Evolutionary conservation across 2,329 filamentous ascomycete species (phyloP).

Genomic region (Grosmannia clavigera): DNA sequence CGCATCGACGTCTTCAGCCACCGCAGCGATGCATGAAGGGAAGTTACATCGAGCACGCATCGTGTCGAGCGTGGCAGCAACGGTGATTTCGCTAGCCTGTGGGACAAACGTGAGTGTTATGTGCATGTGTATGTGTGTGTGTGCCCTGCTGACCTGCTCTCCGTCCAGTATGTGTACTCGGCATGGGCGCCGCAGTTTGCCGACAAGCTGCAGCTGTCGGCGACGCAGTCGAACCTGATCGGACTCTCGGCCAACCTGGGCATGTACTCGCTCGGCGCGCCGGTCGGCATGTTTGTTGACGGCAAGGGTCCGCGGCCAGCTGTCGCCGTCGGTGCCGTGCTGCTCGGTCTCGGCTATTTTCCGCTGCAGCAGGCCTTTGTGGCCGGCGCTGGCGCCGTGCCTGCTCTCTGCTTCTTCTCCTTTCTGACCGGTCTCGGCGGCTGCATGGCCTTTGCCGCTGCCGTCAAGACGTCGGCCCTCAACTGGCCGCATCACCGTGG

Average conservation of each 20-base stretch:
- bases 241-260: slow-evolving; percentile 77
- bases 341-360: slow-evolving; percentile 72
- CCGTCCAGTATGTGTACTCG: slow-evolving; percentile 79
- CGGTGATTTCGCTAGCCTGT: slow-evolving; percentile 73
- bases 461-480: slow-evolving; percentile 75
- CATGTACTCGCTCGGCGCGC: slow-evolving; percentile 87
- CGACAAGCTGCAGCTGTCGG: slow-evolving; percentile 69
- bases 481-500: slow-evolving; percentile 89
- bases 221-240: slow-evolving; percentile 89
- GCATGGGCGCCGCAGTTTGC: slow-evolving; percentile 97
- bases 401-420: slow-evolving; percentile 64
- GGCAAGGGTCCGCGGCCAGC: slow-evolving; percentile 66
- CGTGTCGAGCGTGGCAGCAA: slow-evolving; percentile 74
- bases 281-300: slow-evolving; percentile 80
- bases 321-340: slow-evolving; percentile 59
- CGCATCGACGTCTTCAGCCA: background rate
- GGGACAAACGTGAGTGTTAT: slow-evolving; percentile 66
- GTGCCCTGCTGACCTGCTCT: background rate
- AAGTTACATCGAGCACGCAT: slow-evolving; percentile 44
- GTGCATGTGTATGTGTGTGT: background rate
- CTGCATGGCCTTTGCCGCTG: slow-evolving; percentile 78
- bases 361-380: slow-evolving; percentile 72
- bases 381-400: slow-evolving; percentile 45
- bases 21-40: slow-evolving; percentile 10
- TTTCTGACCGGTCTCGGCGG: slow-evolving; percentile 81